Evolutionary conservation across 176 grass and related monocot species (phyloP), one percentile per base, ranked within the genome.

Genomic region (Miscanthus lutarioriparius): DNA sequence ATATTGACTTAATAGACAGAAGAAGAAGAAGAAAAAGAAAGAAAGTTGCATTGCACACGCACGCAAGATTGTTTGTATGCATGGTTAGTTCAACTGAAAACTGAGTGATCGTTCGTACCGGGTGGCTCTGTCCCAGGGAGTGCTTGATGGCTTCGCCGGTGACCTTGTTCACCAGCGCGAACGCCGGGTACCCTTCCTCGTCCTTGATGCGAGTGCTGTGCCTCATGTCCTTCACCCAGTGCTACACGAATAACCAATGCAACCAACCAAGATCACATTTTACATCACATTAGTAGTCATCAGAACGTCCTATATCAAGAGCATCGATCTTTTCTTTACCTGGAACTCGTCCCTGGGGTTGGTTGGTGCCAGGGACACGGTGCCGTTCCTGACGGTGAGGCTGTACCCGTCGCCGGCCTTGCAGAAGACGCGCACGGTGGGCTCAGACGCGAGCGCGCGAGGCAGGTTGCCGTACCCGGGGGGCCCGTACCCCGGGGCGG

Each of bases 221-320:
- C 84, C 80, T 91, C 94, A 97, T 88, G 70, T 97, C 91, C 87
- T 93, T 93, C 43, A 97, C 90, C 94, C 94, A 97, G 67, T 97
- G 91, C 94, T 96, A 26, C 10, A 62, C 53, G 1, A 56, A 7
- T 1, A 47, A 47, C 53, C 2, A 58, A n/a, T n/a, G n/a, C n/a
- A n/a, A 58, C 7, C 0, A 8, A n/a, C 7, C 7, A 58, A n/a
- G 2, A 58, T 23, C 54, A 54, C 51, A 54, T 20, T 19, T 49
- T 17, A 10, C 47, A n/a, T 17, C 13, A 10, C 9, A 47, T 48
- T 8, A 48, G 11, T 13, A 45, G 43, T 45, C 13, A 49, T 49
- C 47, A 49, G 47, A 15, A 30, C 45, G 5, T 48, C 45, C 14
- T 48, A 45, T 45, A 48, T n/a, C n/a, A n/a, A 25, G 56, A 61